Percentiles rank a stretch among this genome's conserved stretches.
Evolutionary conservation across 768 basidiomycete species (phyloP).

Genomic region (Brasilioporus rufonigricans): DNA sequence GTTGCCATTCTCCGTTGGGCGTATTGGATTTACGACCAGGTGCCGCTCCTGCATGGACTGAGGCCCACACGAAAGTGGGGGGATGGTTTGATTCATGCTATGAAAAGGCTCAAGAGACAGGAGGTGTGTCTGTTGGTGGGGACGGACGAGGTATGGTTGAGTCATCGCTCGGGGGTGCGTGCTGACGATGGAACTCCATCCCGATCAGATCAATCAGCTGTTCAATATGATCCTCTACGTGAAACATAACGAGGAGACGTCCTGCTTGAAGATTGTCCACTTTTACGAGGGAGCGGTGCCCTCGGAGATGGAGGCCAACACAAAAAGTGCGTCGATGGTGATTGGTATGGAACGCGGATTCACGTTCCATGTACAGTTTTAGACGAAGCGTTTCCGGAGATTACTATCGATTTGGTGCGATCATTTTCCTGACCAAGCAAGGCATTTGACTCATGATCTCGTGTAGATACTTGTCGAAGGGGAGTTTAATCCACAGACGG

Average conservation of each 20-base stretch:
- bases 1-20: conserved; percentile 48
- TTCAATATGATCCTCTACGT: conserved; percentile 69
- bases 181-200: not conserved
- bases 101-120: conserved; percentile 48
- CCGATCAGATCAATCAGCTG: conserved; percentile 62
- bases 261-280: conserved; percentile 66
- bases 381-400: conserved; percentile 63
- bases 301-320: conserved; percentile 71
- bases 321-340: conserved; percentile 45
- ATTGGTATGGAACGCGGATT: not conserved
- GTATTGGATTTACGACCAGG: conserved; percentile 67
- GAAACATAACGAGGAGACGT: conserved; percentile 65
- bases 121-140: conserved; percentile 61
- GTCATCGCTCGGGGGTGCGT: not conserved
- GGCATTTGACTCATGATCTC: not conserved
- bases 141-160: conserved; percentile 57
- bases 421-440: not conserved
- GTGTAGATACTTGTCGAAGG: conserved; percentile 45
- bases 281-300: conserved; percentile 60
- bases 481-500: conserved; percentile 42
- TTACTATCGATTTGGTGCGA: conserved; percentile 59
- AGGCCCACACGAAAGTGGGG: conserved; percentile 42
- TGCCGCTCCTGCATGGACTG: conserved; percentile 44
- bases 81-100: conserved; percentile 38
- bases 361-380: conserved; percentile 36